phyloP scores from a whole-genome alignment of 306 rosid species.

The Crataegus laevigata region DNA sequence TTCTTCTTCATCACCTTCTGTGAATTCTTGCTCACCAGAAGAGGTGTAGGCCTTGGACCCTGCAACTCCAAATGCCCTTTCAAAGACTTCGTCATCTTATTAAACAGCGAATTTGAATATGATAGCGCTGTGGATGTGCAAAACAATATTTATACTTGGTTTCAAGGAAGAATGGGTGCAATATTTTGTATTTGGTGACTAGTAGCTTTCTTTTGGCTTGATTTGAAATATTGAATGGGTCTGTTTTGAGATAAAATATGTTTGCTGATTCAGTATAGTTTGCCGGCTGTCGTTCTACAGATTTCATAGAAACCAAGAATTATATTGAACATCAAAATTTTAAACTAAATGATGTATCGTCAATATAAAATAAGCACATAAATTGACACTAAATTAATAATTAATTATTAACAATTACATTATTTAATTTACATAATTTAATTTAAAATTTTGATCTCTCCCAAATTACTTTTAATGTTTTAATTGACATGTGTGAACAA shows the following conservation, averaged over 20 bases:
- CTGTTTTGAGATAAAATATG: not conserved
- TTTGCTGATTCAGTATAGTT: not conserved
- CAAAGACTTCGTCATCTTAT: conserved; percentile 2
- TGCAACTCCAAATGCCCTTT: conserved; percentile 5
- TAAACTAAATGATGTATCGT: no score
- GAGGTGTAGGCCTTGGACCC: conserved; percentile 33
- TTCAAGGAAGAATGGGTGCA: not conserved
- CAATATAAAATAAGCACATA: no score
- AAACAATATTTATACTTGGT: not conserved
- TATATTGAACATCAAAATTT: no score
- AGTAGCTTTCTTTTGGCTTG: not conserved
- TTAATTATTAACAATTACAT: no score
- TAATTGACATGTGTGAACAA: not conserved
- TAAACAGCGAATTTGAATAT: not conserved
- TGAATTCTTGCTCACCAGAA: conserved; percentile 6
- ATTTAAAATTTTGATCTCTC: no score
- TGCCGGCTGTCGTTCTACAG: not conserved
- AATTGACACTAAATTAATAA: no score
- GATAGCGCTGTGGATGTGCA: not conserved
- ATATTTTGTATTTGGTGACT: not conserved
- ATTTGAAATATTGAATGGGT: not conserved
- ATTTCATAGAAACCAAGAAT: not conserved
- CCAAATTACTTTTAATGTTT: not conserved
- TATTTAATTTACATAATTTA: no score
- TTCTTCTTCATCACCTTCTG: conserved; percentile 9